Conservation (phyloP, 768 basidiomycete genomes). For the Clitopilus hobsonii region DNA sequence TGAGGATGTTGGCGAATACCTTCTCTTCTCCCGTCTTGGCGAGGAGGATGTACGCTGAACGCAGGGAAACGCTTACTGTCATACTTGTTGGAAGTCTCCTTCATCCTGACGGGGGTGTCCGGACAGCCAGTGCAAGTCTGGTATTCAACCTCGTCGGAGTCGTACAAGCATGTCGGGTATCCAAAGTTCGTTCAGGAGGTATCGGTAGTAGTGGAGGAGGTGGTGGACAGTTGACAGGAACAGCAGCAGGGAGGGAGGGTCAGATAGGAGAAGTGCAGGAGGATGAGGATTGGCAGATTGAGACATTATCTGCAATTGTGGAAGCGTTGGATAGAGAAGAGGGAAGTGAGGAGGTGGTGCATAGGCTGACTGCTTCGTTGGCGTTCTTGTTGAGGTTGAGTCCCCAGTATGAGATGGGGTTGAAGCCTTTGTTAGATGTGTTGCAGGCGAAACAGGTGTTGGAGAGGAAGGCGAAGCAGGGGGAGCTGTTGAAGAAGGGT, state of each 20-base stretch:
- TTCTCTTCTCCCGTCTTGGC: slow-evolving; percentile 51
- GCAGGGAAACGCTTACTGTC: slow-evolving; percentile 35
- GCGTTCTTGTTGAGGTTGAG: slow-evolving; percentile 74
- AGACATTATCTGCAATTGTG: slow-evolving; percentile 77
- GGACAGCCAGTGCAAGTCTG: slow-evolving; percentile 78
- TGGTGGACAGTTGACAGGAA: no score
- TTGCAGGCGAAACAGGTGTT: slow-evolving; percentile 57
- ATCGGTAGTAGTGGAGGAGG: slow-evolving; percentile 1
- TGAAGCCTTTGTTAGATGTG: slow-evolving; percentile 62
- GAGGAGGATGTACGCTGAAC: slow-evolving; percentile 26
- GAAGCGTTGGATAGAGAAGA: slow-evolving; percentile 73
- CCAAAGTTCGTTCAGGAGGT: slow-evolving; percentile 25
- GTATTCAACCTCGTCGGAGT: slow-evolving; percentile 71
- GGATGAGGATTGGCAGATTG: slow-evolving; percentile 82
- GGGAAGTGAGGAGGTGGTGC: slow-evolving; percentile 77
- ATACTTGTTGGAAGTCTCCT: slow-evolving; percentile 66
- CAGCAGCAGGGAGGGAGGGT: neutral
- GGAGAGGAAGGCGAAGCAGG: slow-evolving; percentile 46
- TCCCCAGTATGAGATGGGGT: slow-evolving; percentile 54
- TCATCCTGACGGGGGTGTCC: slow-evolving; percentile 61
- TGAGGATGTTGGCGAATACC: slow-evolving; percentile 67
- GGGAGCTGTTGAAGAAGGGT: slow-evolving; percentile 43
- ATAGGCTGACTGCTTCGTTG: slow-evolving; percentile 76
- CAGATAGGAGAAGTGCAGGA: slow-evolving; percentile 35
- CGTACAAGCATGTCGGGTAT: slow-evolving; percentile 60